phyloP scores from a whole-genome alignment of 768 basidiomycete species.

The Amanita rimosa region DNA sequence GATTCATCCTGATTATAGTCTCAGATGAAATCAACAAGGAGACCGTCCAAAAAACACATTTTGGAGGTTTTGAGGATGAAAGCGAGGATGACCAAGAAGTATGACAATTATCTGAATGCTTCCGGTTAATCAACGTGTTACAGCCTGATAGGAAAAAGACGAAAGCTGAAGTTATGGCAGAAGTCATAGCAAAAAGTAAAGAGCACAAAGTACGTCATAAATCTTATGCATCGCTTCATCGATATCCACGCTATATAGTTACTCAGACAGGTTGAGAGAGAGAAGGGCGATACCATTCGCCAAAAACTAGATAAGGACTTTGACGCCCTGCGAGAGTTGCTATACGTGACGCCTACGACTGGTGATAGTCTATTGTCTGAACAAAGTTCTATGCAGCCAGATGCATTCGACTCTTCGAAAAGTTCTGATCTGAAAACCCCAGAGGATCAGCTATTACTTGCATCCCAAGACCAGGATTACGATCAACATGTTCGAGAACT shows the following conservation, averaged over 20 bases:
- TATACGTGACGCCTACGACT: slow-evolving; percentile 40
- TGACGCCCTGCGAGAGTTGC: slow-evolving; percentile 62
- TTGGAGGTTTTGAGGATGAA: slow-evolving; percentile 79
- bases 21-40: slow-evolving; percentile 59
- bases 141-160: slow-evolving; percentile 81
- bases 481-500: slow-evolving; percentile 89
- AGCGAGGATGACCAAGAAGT: slow-evolving; percentile 44
- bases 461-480: slow-evolving; percentile 55
- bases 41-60: slow-evolving; percentile 61
- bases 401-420: neutral
- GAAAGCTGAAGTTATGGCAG: slow-evolving; percentile 95
- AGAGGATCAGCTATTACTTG: slow-evolving; percentile 8
- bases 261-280: slow-evolving; percentile 78
- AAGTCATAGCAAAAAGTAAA: slow-evolving; percentile 96
- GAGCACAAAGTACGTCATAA: slow-evolving; percentile 64
- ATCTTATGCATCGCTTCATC: slow-evolving; percentile 7
- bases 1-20: neutral
- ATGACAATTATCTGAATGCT: neutral
- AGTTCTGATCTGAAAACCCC: slow-evolving; percentile 7
- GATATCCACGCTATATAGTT: slow-evolving; percentile 32
- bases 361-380: slow-evolving; percentile 22
- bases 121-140: neutral
- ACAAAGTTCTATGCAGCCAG: slow-evolving; percentile 5
- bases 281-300: slow-evolving; percentile 76
- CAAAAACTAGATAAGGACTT: slow-evolving; percentile 86